Evolutionary conservation across 2,329 filamentous ascomycete genomes (phyloP), one percentile per base, ranked within the genome.

Genomic region (Exophiala alcalophila): DNA sequence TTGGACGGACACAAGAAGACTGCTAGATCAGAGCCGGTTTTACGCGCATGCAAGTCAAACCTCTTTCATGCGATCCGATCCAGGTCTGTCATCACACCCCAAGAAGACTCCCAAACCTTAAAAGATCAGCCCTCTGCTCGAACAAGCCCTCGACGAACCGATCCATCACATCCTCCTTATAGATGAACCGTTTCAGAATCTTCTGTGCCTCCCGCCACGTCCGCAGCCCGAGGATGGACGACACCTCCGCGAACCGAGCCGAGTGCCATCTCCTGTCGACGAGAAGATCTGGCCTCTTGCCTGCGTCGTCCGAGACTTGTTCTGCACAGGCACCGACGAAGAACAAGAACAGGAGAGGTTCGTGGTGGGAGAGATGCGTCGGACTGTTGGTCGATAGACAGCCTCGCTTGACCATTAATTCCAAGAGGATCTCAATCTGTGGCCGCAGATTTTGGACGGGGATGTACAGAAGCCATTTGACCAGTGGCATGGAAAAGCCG

Each of bases 291-390:
- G 44, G 44, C 18, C 44, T 20, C 25, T 47, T 47, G 18, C 44
- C 44, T 12, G 44, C 37, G 10, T 41, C 44, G 15, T 41, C 32
- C 14, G 44, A 41, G 26, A 41, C 24, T 14, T 47, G 37, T 42
- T 47, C 44, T 4, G 44, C 44, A 27, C 44, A 47, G 12, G 44
- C 44, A 9, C 44, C 44, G 26, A 47, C 37, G 32, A 47, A 47
- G 44, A 47, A 47, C 4, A 47, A 25, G n/a, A 28, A 47, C 6
- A 47, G 37, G 9, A 47, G 30, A 2, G 30, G 5, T 35, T 47
- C 38, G 12, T 47, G 38, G 37, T 47, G 38, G n/a, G 23, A 27
- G n/a, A 45, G 27, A 16, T 24, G 34, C 11, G 23, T 4, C 10
- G 41, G 29, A 15, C 29, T 27, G 15, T 21, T 28, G 18, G 10